Conservation (phyloP, 306 rosid species). For the Phaseolus lunatus region DNA sequence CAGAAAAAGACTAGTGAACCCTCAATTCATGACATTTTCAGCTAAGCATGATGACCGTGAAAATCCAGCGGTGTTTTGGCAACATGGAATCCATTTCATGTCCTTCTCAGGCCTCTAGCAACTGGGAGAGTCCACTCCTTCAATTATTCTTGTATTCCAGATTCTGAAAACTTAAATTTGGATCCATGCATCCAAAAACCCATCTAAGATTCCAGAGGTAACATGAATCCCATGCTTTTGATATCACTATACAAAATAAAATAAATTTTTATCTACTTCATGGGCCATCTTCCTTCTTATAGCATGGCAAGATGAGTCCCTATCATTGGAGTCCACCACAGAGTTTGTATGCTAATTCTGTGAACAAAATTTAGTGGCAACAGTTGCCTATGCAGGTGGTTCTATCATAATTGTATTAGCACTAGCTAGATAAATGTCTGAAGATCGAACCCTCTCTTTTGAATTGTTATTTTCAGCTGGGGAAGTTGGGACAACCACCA, state of each 20-base stretch:
- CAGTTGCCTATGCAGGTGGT: conserved; percentile 41
- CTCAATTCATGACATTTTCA: conserved; percentile 5
- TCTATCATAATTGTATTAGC: conserved; percentile 38
- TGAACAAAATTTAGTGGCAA: conserved; percentile 40
- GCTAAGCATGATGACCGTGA: neutral
- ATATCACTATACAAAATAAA: conserved; percentile 10
- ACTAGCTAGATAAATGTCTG: conserved; percentile 14
- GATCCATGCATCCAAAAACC: conserved; percentile 23
- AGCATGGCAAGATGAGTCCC: conserved; percentile 39
- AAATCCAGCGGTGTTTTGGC: neutral
- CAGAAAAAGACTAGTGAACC: neutral
- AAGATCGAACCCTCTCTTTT: conserved; percentile 32
- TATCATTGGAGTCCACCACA: conserved; percentile 46
- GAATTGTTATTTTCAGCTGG: conserved; percentile 52
- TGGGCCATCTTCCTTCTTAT: conserved; percentile 31
- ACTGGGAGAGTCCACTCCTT: conserved; percentile 2
- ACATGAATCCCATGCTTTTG: conserved; percentile 28
- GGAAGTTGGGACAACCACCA: conserved; percentile 47
- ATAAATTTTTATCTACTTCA: neutral
- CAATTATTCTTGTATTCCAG: conserved; percentile 35
- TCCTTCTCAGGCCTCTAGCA: conserved; percentile 16
- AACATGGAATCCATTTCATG: conserved; percentile 34
- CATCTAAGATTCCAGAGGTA: conserved; percentile 39
- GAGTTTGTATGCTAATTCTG: conserved; percentile 36
- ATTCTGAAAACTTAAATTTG: conserved; percentile 35